These are phyloP conservation scores for Gastrolobium bilobum DNA, from an alignment of 306 rosid species.

Conservation along the genomic window DNA sequence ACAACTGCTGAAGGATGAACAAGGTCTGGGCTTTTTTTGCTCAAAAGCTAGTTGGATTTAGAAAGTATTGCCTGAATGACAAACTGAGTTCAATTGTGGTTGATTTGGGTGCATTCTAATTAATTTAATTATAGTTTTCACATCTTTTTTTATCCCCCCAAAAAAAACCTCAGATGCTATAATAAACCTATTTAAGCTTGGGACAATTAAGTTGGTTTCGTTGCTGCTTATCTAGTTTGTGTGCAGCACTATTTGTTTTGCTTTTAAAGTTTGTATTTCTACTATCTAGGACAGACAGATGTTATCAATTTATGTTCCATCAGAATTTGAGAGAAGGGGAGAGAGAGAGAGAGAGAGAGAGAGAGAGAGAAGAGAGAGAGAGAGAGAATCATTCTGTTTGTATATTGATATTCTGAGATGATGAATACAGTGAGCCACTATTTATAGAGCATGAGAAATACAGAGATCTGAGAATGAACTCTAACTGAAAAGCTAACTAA, in stretches of 20 bases:
- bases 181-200: neutral
- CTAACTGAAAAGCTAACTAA: too few relatives aligned
- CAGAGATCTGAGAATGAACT: too few relatives aligned
- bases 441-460: too few relatives aligned
- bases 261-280: constrained; percentile 18
- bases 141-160: constrained; percentile 1
- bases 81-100: constrained; percentile 2
- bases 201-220: neutral
- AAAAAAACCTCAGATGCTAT: neutral
- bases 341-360: too few relatives aligned
- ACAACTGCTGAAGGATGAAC: constrained; percentile 97
- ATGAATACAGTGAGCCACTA: too few relatives aligned
- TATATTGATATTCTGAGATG: too few relatives aligned
- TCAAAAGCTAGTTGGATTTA: neutral
- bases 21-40: constrained; percentile 62
- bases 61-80: constrained; percentile 14
- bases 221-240: neutral
- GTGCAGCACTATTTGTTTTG: neutral
- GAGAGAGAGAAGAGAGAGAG: too few relatives aligned
- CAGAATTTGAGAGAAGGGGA: too few relatives aligned
- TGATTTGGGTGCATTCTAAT: constrained; percentile 17
- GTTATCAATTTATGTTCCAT: neutral
- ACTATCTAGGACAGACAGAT: neutral
- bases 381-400: too few relatives aligned
- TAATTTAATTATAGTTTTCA: neutral